Evolutionary conservation across 139 green algal genomes (phyloP), one percentile per base, ranked within the genome.

Genomic region (Micromonas pusilla): DNA sequence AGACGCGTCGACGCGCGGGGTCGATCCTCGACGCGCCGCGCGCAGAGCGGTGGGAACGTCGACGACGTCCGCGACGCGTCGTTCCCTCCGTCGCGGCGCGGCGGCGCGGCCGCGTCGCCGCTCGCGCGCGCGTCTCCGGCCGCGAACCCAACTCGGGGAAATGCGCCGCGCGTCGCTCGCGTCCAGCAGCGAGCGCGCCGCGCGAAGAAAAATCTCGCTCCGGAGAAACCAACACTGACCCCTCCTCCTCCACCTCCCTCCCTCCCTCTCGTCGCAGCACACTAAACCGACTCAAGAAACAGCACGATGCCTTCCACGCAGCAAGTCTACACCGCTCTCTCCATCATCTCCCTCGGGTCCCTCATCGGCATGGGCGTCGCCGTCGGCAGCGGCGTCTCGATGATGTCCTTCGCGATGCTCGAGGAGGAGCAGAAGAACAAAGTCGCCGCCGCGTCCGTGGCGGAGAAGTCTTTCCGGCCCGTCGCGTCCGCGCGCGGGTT

Each of bases 291-390:
- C 62, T 20, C 13, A 9, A 68, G 62, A 32, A 68, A 30, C 26
- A 72, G 26, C 33, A 72, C n/a, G 28, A 72, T 72, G 65, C 65
- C 65, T 37, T 26, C 26, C 30, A 38, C 65, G 28, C 65, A 72
- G 33, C 13, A 74, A 70, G 70, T 87, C 6, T 85, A 85, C 64
- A 77, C 85, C 6, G 85, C 82, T 34, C 77, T 90, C 26, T 86
- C 80, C 77, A 62, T 90, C 62, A 82, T 90, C 38, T 79, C 77
- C 70, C 77, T 90, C 31, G 70, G 76, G 39, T 78, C 70, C 38
- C 76, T 89, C 31, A 73, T 85, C 45, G 86, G 86, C 26, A 85
- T 83, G 26, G 86, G 86, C 68, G 86, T 90, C 5, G 85, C 73
- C 31, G 83, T 90, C 36, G 86, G 86, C 52, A 82, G 65, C 54